Percentiles rank a stretch among this genome's conserved stretches.
These are phyloP conservation scores for Balakata baccata DNA, from an alignment of 345 rosid genomes.

Conservation along the genomic window DNA sequence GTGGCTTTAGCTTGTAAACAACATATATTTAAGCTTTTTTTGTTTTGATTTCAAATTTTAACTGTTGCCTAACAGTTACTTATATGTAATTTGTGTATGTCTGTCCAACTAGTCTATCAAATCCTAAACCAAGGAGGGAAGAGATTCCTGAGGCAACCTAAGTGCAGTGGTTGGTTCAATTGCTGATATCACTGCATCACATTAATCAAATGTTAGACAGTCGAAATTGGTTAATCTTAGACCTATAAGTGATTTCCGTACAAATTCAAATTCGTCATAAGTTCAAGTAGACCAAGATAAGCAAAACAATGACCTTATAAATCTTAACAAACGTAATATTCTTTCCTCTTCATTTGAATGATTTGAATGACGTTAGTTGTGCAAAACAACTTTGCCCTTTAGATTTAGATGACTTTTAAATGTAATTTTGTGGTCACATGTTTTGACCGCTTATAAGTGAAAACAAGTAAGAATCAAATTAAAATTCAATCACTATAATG, in stretches of 20 bases:
- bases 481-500: no score
- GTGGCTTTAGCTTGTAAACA: constrained; percentile 1
- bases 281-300: background rate
- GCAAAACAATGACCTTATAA: background rate
- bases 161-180: background rate
- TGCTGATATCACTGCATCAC: background rate
- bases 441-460: background rate
- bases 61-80: no score
- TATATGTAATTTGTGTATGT: no score
- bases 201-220: background rate
- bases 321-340: no score
- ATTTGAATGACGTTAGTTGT: no score
- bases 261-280: background rate
- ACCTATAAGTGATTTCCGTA: background rate
- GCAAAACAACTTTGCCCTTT: background rate
- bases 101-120: background rate
- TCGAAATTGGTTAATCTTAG: background rate
- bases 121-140: background rate
- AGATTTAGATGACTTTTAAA: background rate
- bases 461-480: background rate
- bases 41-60: background rate
- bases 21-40: background rate
- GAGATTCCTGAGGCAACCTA: background rate
- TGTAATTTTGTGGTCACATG: background rate
- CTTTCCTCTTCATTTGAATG: no score